phyloP scores from a whole-genome alignment of 768 basidiomycete species.

The Mycena galopus region DNA sequence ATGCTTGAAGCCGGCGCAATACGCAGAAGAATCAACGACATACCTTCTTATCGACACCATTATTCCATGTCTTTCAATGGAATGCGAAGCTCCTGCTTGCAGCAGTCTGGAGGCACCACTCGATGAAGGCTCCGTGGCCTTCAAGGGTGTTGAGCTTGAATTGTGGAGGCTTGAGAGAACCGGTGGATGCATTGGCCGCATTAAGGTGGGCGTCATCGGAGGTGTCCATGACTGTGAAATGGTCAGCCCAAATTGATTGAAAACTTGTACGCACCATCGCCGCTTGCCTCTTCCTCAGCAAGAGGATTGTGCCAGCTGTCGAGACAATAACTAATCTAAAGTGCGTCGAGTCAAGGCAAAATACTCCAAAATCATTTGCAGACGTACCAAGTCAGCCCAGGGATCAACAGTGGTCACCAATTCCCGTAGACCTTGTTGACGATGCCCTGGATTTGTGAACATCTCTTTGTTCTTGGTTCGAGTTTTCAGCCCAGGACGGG shows the following conservation, averaged over 20 bases:
- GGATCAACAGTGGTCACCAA: not conserved
- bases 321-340: not conserved
- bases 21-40: not conserved
- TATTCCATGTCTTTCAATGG: conserved; percentile 6
- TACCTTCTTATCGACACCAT: conserved; percentile 8
- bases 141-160: conserved; percentile 2
- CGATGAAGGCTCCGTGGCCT: not conserved
- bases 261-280: not conserved
- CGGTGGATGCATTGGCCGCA: not conserved
- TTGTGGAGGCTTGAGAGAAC: not conserved
- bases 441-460: not conserved
- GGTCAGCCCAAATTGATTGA: too few species aligned
- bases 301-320: not conserved
- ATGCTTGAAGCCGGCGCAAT: not conserved
- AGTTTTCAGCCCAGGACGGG: too few species aligned
- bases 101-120: not conserved
- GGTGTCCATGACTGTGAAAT: not conserved
- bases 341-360: not conserved
- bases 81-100: not conserved
- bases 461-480: too few species aligned
- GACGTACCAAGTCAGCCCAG: conserved; percentile 3
- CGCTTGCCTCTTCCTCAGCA: not conserved
- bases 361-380: not conserved
- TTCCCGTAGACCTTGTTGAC: not conserved
- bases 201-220: not conserved